Base-by-base conservation (phyloP, 768 basidiomycete species). In the Pulveroboletus sp. region DNA sequence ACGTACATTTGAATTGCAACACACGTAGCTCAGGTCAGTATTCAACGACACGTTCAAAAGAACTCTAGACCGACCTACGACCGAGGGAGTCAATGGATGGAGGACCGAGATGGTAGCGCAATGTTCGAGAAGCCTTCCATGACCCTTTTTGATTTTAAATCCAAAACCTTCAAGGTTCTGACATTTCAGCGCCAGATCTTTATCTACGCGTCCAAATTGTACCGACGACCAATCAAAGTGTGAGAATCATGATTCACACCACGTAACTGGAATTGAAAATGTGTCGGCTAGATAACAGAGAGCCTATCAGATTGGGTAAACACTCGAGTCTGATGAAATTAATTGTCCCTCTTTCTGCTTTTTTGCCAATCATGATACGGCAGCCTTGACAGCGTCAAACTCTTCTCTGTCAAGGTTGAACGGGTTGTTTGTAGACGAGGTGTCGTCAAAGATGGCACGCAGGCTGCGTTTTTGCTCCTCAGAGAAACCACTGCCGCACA, bases 401-500 rank as follows among this genome's bases (percentile, higher is more conserved):
- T 67, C 66, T 34, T 62, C 65, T 43, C 48, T 47, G 21, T 56
- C 57, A 25, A 72, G 56, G 31, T 68, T 52, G 64, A 67, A 69
- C 48, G 40, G 25, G 41, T 69, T 51, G 27, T 49, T 51, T 40
- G 47, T 41, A 20, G 51, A 37, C 2, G 50, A 52, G 25, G 61
- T 53, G 9, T 46, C 43, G 31, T 53, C 50, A 6, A 76, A 57
- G 51, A 67, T 61, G 10, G 41, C 33, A 8, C 55, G 48, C 36
- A 76, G 52, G 23, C 48, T 46, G 41, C 53, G 45, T 52, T 64
- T 73, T 51, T 75, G 65, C 35, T 29, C 53, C 12, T 52, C 53
- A 11, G 58, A 61, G 43, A 75, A 59, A 25, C 42, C 38, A 20
- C 73, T 72, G 7, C 63, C 50, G 45, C 78, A 80, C 19, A 61